Evolutionary conservation across 495 filamentous ascomycete genomes (phyloP), one percentile per base, ranked within the genome.

Genomic region (Cryomyces antarcticus): DNA sequence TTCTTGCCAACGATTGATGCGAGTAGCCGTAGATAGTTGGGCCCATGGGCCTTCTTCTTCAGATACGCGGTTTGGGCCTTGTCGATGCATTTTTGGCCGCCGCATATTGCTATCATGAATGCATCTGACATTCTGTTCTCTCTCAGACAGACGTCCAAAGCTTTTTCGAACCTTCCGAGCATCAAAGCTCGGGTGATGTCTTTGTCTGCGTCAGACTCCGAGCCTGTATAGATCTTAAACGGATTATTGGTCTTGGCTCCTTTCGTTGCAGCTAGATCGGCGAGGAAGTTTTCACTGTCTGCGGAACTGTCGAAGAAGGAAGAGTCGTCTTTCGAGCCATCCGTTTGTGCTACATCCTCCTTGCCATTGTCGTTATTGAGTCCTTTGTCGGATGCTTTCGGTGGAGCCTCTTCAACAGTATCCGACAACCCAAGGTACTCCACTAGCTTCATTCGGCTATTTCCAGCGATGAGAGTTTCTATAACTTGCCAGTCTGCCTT

Each of bases 91-190:
- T 82, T 80, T 56, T 89, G 84, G 35, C 92, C 88, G 42, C 89
- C 88, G 54, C 86, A 95, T 52, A 95, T 93, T 31, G 89, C 89
- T 54, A 99, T 84, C 67, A 96, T 92, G 60, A 99, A 93, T 34
- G 89, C 89, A 63, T 99, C 89, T 0, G 89, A 85, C 59, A 96
- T 73, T 34, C 87, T 73, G 43, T 83, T 75, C 56, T 95, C 86
- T 50, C 81, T 76, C 3, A 99, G 61, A 50, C 83, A 92, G 43
- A 93, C 72, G 47, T 86, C 77, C 41, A 92, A 77, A 27, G 92
- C 89, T 53, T 78, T 79, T 39, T 93, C 84, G 51, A 96, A 99
- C 41, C 85, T 71, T 11, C 89, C 89, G 4, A 95, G 64, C 54
- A 95, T 77, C 39, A 99, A 59, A 10, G 92, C 77, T 43, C 69